These are phyloP conservation scores for Theileria equi DNA, from an alignment of 169 alveolate genomes.

Conservation along the genomic window DNA sequence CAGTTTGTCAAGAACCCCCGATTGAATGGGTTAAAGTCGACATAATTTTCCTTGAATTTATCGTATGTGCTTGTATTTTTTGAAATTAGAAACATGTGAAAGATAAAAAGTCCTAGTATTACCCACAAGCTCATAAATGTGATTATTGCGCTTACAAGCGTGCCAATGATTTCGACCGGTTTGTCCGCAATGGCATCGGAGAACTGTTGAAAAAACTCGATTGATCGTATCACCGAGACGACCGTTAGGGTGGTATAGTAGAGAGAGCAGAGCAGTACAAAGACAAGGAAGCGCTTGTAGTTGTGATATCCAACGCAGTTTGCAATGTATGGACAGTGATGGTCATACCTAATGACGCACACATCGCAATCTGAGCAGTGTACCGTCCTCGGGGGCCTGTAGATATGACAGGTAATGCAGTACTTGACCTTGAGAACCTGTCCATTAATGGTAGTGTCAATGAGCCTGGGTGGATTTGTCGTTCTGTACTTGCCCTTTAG, in stretches of 20 bases:
- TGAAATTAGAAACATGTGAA: constrained; percentile 68
- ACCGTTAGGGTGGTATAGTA: constrained; percentile 25
- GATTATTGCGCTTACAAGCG: constrained; percentile 47
- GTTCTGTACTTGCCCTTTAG: constrained; percentile 57
- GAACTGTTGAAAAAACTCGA: constrained; percentile 56
- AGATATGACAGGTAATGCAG: constrained; percentile 82
- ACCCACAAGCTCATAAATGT: constrained; percentile 67
- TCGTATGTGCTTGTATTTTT: constrained; percentile 77
- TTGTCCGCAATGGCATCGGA: background rate
- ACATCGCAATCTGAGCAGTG: constrained; percentile 89
- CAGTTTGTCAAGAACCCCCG: constrained; percentile 43
- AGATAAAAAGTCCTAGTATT: constrained; percentile 74
- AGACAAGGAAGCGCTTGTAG: constrained; percentile 78
- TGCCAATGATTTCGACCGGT: constrained; percentile 45
- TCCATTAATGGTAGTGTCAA: constrained; percentile 70
- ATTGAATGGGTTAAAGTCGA: constrained; percentile 72
- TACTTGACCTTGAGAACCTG: constrained; percentile 71
- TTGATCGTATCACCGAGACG: constrained; percentile 51
- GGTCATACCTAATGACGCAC: constrained; percentile 89
- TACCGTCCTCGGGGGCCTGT: constrained; percentile 87
- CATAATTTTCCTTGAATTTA: constrained; percentile 70
- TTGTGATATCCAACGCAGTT: constrained; percentile 87
- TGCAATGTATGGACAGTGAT: constrained; percentile 90
- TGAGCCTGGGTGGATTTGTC: constrained; percentile 69
- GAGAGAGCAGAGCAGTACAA: constrained; percentile 72